Base-by-base conservation (phyloP, 352 stramenopile genomes). In the Paralagenidium karlingii region DNA sequence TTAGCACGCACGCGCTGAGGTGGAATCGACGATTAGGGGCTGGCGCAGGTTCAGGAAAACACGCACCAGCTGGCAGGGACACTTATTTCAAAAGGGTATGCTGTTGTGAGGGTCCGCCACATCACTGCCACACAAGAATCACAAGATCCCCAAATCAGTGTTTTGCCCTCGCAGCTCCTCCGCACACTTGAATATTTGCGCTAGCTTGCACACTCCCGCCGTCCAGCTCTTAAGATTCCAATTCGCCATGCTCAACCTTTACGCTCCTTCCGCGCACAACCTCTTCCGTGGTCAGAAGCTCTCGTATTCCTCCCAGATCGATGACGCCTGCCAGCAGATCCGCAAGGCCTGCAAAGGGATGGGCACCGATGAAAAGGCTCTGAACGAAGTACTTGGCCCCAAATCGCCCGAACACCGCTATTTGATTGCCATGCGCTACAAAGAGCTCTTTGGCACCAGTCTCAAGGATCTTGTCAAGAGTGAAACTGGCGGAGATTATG, bases 401-500 rank as follows among this genome's bases (percentile, higher is more conserved):
- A 41, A 78, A 34, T 66, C 60, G 5, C 45, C 66, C 19, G 57
- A 53, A 21, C 64, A 83, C 26, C 67, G 71, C 38, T 57, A 67
- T 29, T 55, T 86, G 34, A 53, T 83, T 16, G 63, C 71, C 21
- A 61, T 61, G 42, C 69, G 68, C 38, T 89, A 84, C 61, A 71
- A 82, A 47, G 56, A 81, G 22, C 41, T 82, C 21, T 76, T 73
- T 45, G 55, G 58, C 11, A 45, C 65, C 29, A 57, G 78, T 28
- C 61, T 89, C 25, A 64, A 75, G 45, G 52, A 74, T 39, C 63
- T 78, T 20, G 43, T 89, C 27, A 62, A 71, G 29, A 61, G 68
- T 24, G 71, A 89, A 27, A 71, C 71, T 1, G 69, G 58, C 3
- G 75, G 75, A 30, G 49, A 83, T 55, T 86, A 76, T 37, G 67